Conservation (phyloP, 306 rosid genomes). For the Sicyos edulis region DNA sequence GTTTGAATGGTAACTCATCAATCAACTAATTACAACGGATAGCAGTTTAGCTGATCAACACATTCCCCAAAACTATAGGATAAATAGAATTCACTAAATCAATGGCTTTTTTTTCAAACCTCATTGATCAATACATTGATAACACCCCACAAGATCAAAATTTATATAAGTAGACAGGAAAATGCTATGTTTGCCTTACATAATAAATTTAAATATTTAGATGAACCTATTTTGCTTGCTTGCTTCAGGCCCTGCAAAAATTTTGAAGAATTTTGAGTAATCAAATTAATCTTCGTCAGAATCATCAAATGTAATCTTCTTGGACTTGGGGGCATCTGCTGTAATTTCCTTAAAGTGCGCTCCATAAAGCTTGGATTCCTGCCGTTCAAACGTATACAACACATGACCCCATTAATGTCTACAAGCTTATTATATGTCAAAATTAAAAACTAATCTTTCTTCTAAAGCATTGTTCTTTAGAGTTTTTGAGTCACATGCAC, state of each 20-base stretch:
- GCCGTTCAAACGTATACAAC: background rate
- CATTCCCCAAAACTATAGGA: background rate
- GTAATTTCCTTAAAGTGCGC: constrained; percentile 89
- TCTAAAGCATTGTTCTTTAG: too few relatives aligned
- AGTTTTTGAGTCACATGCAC: too few relatives aligned
- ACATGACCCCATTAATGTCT: background rate
- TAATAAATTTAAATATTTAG: background rate
- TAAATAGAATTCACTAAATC: background rate
- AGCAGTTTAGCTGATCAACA: background rate
- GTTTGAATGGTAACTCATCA: background rate
- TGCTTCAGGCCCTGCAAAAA: constrained; percentile 7
- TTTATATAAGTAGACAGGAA: constrained; percentile 5
- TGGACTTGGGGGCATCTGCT: constrained; percentile 64
- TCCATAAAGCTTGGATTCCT: constrained; percentile 96
- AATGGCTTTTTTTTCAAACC: background rate
- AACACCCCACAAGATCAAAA: background rate
- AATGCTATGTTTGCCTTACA: background rate
- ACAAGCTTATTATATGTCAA: background rate
- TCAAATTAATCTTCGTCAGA: constrained; percentile 54
- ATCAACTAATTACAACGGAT: background rate
- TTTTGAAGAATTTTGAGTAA: background rate
- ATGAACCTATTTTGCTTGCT: background rate
- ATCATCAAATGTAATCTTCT: constrained; percentile 64
- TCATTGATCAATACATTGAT: background rate
- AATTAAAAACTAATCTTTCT: too few relatives aligned